Evolutionary conservation across 1,284 basidiomycete genomes (phyloP), one percentile per base, ranked within the genome.

Genomic region (Trichosporon sp.): DNA sequence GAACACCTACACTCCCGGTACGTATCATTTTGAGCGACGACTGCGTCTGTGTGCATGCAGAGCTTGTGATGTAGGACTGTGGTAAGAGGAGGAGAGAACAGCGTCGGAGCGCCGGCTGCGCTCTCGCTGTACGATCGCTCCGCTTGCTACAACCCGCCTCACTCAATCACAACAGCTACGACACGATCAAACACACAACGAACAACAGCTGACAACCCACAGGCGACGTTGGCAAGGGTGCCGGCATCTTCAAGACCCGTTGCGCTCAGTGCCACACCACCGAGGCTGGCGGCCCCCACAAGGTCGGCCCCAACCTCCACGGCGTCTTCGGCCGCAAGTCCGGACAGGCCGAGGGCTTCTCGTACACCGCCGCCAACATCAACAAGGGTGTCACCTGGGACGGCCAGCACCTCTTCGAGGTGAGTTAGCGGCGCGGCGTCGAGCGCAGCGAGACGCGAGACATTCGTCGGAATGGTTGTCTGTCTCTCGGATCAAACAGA

Each of bases 211-310:
- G 58, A 65, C 66, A 5, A 54, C 23, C 59, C 36, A 13, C 63
- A 93, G 93, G 94, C 87, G 91, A 95, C 84, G 81, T 88, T 75
- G 73, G 73, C 68, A 95, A 95, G 86, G 93, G 93, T 82, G 93
- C 93, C 78, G 83, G 84, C 80, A 88, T 94, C 78, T 62, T 61
- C 58, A 66, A 81, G 87, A 95, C 92, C 73, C 92, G 95, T 71
- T 99, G 95, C 79, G 92, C 92, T 65, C 94, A 97, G 82, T 99
- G 95, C 85, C 95, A 99, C 83, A 98, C 93, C 71, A 82, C 91
- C 73, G 91, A 85, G 72, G 84, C 86, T 72, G 90, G 91, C 70
- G 95, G 89, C 66, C 70, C 78, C 65, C 71, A 80, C 76, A 77
- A 82, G 84, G 92, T 95, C 70, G 93, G 93, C 68, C 95, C 95